Evolutionary conservation across 352 stramenopile species (phyloP), one percentile per base, ranked within the genome.

Genomic region (Globisporangium canariense): DNA sequence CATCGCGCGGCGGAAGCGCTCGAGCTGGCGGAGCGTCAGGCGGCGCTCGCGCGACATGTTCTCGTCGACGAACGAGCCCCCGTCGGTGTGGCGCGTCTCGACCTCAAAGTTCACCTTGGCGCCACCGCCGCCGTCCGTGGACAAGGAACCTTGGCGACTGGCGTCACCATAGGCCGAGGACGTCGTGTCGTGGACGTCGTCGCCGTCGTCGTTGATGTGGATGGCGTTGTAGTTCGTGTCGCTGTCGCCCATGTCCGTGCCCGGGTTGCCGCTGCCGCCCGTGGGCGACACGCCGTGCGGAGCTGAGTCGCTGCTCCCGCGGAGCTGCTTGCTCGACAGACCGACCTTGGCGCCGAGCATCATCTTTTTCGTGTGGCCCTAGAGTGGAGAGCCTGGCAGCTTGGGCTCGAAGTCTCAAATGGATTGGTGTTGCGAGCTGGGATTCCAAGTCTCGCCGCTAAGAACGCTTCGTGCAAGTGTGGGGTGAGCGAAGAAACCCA

Each of bases 1-100:
- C 62, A 78, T 70, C 18, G 69, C 72, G n/a, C 63, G 60, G 7
- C 67, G 62, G 52, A 79, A 79, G 4, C 73, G 63, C 53, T 79
- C 73, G 11, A 77, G 64, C 56, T 79, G 73, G 28, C 56, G 51
- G 30, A 79, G n/a, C 10, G 67, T 70, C 45, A 79, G 60, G 9
- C 69, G 63, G 7, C 59, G 62, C 50, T 78, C 70, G 25, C 62
- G 60, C 25, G 47, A 47, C 38, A 57, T 69, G 18, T n/a, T 14
- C 2, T 43, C 59, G 18, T 28, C 36, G 40, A 47, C 14, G 60
- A 34, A 60, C 13, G 32, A 59, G 36, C 55, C 34, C 4, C 18
- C 43, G n/a, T 66, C 61, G 0, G 28, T 38, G 38, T 53, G 18
- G 25, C 54, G 46, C 9, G 38, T 28, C 20, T 68, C 54, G 16